Conservation (phyloP, 257 asterid species). For the Buddleja alternifolia region DNA sequence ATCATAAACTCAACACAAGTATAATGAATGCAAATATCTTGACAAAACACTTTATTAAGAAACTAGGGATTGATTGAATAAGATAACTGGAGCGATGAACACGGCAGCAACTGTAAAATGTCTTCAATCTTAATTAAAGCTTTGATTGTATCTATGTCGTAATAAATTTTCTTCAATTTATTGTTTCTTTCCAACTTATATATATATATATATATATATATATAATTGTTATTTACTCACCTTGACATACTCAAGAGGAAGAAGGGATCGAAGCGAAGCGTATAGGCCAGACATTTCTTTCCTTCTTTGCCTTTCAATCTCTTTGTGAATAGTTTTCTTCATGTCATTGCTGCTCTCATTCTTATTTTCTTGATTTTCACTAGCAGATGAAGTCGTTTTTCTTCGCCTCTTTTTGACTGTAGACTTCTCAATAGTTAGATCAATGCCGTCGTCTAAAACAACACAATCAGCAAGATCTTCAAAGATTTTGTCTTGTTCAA, state of each 20-base stretch:
- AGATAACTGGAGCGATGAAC: too few relatives aligned
- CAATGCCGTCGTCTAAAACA: not conserved
- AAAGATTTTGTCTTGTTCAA: not conserved
- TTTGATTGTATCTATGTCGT: too few relatives aligned
- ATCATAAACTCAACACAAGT: too few relatives aligned
- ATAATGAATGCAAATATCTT: too few relatives aligned
- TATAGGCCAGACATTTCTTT: slow-evolving; percentile 48
- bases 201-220: too few relatives aligned
- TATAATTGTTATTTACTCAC: too few relatives aligned
- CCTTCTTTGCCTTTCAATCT: slow-evolving; percentile 46
- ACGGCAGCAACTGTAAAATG: too few relatives aligned
- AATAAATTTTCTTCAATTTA: too few relatives aligned
- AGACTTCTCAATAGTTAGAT: not conserved
- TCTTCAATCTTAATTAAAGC: too few relatives aligned
- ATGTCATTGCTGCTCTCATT: not conserved
- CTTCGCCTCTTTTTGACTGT: not conserved
- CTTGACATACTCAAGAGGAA: slow-evolving; percentile 45
- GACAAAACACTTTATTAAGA: too few relatives aligned
- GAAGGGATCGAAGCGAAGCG: slow-evolving; percentile 38
- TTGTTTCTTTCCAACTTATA: too few relatives aligned
- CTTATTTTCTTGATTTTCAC: not conserved
- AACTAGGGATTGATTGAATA: too few relatives aligned
- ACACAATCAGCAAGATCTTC: not conserved
- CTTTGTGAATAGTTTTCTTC: slow-evolving; percentile 39
- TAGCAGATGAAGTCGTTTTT: not conserved